A percentile compares a stretch with the other conserved stretches of the same genome.
These are phyloP conservation scores for Tothia fuscella DNA, from an alignment of 2,329 filamentous ascomycete species.

Conservation along the genomic window DNA sequence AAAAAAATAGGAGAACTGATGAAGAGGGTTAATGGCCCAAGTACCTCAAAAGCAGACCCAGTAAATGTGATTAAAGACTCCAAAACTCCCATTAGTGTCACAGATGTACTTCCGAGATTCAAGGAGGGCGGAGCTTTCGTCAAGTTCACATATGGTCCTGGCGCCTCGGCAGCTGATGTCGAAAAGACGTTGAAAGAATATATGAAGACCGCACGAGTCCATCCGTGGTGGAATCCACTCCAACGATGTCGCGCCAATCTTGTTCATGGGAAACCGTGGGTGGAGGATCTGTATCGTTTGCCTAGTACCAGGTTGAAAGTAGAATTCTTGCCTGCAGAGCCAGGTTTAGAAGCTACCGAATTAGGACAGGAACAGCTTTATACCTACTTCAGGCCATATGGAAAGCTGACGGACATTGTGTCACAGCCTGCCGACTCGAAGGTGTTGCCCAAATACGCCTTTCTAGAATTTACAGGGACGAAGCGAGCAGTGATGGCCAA, in stretches of 20 bases:
- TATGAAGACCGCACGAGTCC: slow-evolving; percentile 58
- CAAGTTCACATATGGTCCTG: slow-evolving; percentile 56
- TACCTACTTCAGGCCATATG: slow-evolving; percentile 76
- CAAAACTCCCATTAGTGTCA: slow-evolving; percentile 58
- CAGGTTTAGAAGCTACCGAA: slow-evolving; percentile 62
- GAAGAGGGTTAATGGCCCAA: slow-evolving; percentile 30
- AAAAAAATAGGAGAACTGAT: slow-evolving; percentile 40
- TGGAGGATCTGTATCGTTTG: slow-evolving; percentile 79
- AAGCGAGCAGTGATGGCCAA: slow-evolving; percentile 76
- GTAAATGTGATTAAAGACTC: slow-evolving; percentile 45
- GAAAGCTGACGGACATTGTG: slow-evolving; percentile 77
- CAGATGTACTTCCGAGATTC: slow-evolving; percentile 69
- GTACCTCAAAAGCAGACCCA: slow-evolving; percentile 43
- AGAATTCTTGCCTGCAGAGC: slow-evolving; percentile 66
- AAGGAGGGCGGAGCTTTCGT: slow-evolving; percentile 92
- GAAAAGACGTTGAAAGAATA: slow-evolving; percentile 50
- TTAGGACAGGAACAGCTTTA: slow-evolving; percentile 80
- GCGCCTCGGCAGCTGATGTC: slow-evolving; percentile 38
- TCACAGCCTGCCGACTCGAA: slow-evolving; percentile 80
- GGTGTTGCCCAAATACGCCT: slow-evolving; percentile 65
- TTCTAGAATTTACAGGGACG: slow-evolving; percentile 61
- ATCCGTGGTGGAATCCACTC: slow-evolving; percentile 85
- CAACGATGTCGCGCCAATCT: slow-evolving; percentile 55
- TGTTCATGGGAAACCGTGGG: slow-evolving; percentile 79
- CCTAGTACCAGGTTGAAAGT: slow-evolving; percentile 66